Base-by-base conservation (phyloP, 1,284 basidiomycete species). In the Inonotus obliquus region DNA sequence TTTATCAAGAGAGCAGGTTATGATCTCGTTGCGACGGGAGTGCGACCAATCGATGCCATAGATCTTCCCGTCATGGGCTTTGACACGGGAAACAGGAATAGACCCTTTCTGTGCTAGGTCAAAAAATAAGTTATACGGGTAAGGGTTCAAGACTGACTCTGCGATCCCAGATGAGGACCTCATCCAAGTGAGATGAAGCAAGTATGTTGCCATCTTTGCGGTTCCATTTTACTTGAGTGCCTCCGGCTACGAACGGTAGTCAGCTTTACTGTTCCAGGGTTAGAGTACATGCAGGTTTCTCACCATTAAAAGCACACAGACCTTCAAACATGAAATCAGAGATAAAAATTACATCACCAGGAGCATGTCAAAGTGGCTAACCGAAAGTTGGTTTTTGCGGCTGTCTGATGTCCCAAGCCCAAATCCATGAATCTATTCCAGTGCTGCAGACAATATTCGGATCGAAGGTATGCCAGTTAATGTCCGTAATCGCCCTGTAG, bases 1-100 rank as follows among this genome's bases (percentile, higher is more conserved):
- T 71, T 89, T 92, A 78, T 97, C 95, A 0, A 98, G 79, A 1
- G 92, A 94, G 70, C 95, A 98, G 1, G 94, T 96, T 3, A 96
- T 85, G 39, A 98, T 81, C 68, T 93, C 87, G 67, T 89, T 82
- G n/a, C 80, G 76, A 55, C 79, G 75, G 25, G 82, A 77, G 55
- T 93, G 85, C 4, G 92, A 89, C 94, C 95, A 98, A 73, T 97
- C 95, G 58, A 98, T 94, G 1, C 95, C 95, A 67, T 97, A 97
- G 53, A 97, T 96, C 75, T 95, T 94, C 13, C 91, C 85, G 21
- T 78, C 79, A 69, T 98, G 95, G 0, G 92, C 95, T 38, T 81
- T 77, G 61, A 97, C 87, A 1, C 80, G 80, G 7, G 84, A 81
- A 1, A 94, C 77, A 0, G 95, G 95, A 1, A 95, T 78, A 1